phyloP scores from a whole-genome alignment of 2,329 filamentous ascomycete species.

The Xylaria multiplex region DNA sequence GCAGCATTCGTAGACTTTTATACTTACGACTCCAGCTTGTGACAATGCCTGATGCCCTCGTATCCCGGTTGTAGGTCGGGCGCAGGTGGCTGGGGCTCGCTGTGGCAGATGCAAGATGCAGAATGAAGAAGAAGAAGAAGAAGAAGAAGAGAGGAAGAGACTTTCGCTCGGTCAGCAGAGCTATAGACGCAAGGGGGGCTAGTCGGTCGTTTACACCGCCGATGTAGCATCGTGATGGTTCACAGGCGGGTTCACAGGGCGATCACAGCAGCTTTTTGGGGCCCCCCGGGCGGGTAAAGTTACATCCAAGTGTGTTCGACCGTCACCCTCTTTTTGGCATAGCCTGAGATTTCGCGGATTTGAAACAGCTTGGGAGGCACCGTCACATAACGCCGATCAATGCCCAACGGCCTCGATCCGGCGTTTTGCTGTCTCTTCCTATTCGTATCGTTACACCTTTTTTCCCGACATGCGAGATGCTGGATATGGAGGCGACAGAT shows the following conservation, averaged over 20 bases:
- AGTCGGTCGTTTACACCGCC: constrained; percentile 17
- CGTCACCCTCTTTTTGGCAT: constrained; percentile 42
- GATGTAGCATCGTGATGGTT: constrained; percentile 25
- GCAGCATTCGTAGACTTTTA: constrained; percentile 1
- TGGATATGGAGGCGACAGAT: neutral
- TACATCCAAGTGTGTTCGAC: constrained; percentile 42
- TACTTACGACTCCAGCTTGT: neutral
- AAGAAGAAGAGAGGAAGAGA: neutral
- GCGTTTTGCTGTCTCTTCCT: constrained; percentile 1
- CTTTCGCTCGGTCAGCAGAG: constrained; percentile 16
- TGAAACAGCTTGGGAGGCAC: constrained; percentile 46
- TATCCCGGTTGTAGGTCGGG: too few relatives aligned
- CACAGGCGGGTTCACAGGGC: constrained; percentile 21
- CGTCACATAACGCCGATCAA: constrained; percentile 47
- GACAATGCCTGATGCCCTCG: neutral
- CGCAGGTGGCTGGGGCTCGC: too few relatives aligned
- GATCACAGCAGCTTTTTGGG: constrained; percentile 42
- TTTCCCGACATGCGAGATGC: neutral
- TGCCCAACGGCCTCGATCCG: constrained; percentile 30
- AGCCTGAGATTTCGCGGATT: constrained; percentile 43
- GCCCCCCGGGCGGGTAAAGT: constrained; percentile 18
- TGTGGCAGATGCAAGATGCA: too few relatives aligned
- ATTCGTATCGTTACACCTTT: neutral
- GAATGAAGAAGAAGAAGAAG: neutral
- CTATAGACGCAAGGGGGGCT: neutral